Evolutionary conservation across 75 land plant genomes (phyloP), one percentile per base, ranked within the genome.

Genomic region (Cunninghamia lanceolata): DNA sequence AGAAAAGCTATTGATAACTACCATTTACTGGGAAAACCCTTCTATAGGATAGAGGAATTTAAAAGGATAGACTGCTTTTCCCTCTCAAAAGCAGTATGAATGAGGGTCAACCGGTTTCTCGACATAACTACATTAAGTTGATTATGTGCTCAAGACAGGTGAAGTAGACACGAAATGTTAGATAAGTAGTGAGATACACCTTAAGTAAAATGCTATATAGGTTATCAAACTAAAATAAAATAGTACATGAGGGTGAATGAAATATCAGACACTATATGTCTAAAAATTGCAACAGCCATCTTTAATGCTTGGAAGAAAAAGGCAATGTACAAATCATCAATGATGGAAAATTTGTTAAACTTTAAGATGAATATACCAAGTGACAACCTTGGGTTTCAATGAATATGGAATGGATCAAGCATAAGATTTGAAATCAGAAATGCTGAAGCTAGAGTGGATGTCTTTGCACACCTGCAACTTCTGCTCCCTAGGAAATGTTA

Each of bases 401-500:
- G 43, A 77, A 25, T 25, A 40, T 77, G 80, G 19, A 77, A 77
- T 77, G 45, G 43, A 38, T 38, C 14, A 39, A 77, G 43, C 39
- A 77, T 19, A 77, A 77, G 43, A 17, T 39, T 77, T 40, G 42
- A 25, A 77, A 77, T 39, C 3, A 76, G 43, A 77, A 40, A 15
- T 21, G 43, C 38, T 40, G 80, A 38, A 40, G 28, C 21, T 40
- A 39, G 14, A 77, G 43, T 7, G 45, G n/a, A 77, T 39, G 9
- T 14, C 68, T 63, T 25, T 63, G 68, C 68, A 4, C 9, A 63
- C n/a, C 68, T 63, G 28, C 28, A 63, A 63, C 7, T 25, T 63
- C n/a, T 77, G 80, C 80, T 77, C 21, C 80, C 80, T 77, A 38
- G 9, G 42, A 77, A 77, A 77, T 39, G 28, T 77, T 77, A 39